Evolutionary conservation across 139 green algal genomes (phyloP).

Genomic region (Closterium sp.): DNA sequence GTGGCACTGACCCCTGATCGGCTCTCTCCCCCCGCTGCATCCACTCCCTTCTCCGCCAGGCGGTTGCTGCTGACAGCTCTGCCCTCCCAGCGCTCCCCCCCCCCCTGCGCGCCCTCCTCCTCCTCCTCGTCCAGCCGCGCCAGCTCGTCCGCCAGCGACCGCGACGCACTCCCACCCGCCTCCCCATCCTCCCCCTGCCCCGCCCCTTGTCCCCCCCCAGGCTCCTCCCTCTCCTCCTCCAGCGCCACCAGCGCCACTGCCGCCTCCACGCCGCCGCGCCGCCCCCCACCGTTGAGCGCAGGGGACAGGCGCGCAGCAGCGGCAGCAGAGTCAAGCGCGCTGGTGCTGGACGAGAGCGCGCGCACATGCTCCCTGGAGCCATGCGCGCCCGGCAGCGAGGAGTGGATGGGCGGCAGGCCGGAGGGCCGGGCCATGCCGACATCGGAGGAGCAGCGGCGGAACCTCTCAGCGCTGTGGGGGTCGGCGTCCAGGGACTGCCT

Average conservation of each 20-base stretch:
- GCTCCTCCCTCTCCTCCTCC: background rate
- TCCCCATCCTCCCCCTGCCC: background rate
- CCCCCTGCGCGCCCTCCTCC: background rate
- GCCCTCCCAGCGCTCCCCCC: background rate
- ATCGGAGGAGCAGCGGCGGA: background rate
- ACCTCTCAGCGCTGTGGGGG: background rate
- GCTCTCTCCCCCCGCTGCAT: background rate
- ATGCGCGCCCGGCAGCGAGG: background rate
- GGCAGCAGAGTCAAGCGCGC: background rate
- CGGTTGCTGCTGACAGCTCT: background rate
- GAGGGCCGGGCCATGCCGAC: background rate
- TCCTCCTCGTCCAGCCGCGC: background rate
- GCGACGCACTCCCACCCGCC: background rate
- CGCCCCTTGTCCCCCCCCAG: background rate
- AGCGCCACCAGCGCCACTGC: background rate
- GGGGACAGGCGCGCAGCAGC: background rate
- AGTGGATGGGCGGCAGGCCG: background rate
- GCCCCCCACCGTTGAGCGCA: background rate
- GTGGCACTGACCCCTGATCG: background rate
- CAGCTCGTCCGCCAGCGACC: background rate
- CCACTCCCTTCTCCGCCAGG: background rate
- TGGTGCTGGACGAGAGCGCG: background rate
- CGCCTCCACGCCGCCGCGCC: background rate
- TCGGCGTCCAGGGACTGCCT: background rate
- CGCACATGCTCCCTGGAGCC: background rate